These are phyloP conservation scores for Tuber calosporum DNA, from an alignment of 495 filamentous ascomycete genomes.

Conservation along the genomic window DNA sequence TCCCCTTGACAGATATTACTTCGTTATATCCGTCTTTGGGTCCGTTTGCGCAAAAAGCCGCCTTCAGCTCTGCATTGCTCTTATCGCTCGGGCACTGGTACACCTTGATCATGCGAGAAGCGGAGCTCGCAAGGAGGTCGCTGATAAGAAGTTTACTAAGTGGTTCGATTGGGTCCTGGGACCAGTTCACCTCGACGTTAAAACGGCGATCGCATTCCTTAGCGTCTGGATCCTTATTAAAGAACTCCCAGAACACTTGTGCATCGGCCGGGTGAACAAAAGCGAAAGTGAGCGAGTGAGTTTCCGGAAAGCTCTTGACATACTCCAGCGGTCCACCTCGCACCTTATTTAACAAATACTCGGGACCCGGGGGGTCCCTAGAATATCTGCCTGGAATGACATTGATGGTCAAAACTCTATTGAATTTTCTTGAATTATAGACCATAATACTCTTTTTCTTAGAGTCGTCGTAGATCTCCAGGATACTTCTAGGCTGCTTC, in stretches of 20 bases:
- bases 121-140: slow-evolving; percentile 10
- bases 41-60: slow-evolving; percentile 8
- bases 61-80: slow-evolving; percentile 6
- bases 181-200: slow-evolving; percentile 22
- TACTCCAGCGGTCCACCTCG: slow-evolving; percentile 19
- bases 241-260: slow-evolving; percentile 15
- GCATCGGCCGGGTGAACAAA: slow-evolving; percentile 18
- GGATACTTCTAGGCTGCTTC: background rate
- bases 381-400: background rate
- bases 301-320: slow-evolving; percentile 6
- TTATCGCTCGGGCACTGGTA: slow-evolving; percentile 17
- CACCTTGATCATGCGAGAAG: slow-evolving; percentile 20
- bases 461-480: background rate
- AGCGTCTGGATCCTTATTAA: slow-evolving; percentile 18
- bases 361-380: slow-evolving; percentile 2
- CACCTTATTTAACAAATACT: slow-evolving; percentile 19
- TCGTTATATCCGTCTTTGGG: background rate
- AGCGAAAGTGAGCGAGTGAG: slow-evolving; percentile 1
- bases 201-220: slow-evolving; percentile 17
- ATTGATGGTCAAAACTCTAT: slow-evolving; percentile 1
- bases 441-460: slow-evolving; percentile 2
- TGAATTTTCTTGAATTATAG: slow-evolving; percentile 4
- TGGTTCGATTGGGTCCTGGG: slow-evolving; percentile 5
- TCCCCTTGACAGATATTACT: slow-evolving; percentile 6
- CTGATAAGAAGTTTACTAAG: slow-evolving; percentile 2